A percentile compares a stretch with the other conserved stretches of the same genome.
phyloP scores from a whole-genome alignment of 1,139 yeast species.

The Candida neerlandica region DNA sequence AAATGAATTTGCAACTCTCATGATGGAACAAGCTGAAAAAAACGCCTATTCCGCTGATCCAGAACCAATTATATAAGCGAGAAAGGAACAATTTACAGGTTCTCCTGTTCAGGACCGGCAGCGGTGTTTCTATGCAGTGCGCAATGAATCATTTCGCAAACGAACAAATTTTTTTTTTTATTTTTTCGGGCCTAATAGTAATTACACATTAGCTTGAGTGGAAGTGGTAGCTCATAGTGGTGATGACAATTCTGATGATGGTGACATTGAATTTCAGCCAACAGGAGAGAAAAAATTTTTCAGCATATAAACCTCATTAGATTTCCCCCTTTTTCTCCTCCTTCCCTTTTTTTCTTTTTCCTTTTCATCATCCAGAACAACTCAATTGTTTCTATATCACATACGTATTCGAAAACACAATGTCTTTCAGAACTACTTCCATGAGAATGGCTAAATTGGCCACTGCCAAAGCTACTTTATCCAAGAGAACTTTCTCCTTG shows the following conservation, averaged over 20 bases:
- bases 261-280: background rate
- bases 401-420: constrained; percentile 20
- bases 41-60: constrained; percentile 10
- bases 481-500: constrained; percentile 70
- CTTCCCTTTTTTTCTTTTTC: constrained; percentile 3
- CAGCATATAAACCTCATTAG: constrained; percentile 12
- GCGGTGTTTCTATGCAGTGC: constrained; percentile 8
- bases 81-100: background rate
- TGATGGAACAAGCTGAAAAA: background rate
- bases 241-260: background rate
- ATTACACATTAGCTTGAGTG: background rate
- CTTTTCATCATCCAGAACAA: background rate
- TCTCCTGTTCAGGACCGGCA: constrained; percentile 10
- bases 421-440: constrained; percentile 68
- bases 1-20: no score
- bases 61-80: background rate
- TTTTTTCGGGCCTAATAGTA: no score
- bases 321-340: background rate
- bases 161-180: background rate
- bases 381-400: background rate
- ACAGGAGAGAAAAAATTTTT: constrained; percentile 6
- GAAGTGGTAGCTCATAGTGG: background rate
- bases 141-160: constrained; percentile 4
- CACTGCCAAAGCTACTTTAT: constrained; percentile 51
- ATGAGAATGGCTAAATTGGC: constrained; percentile 65